Conservation (phyloP, 2,329 filamentous ascomycete genomes). For the Colletotrichum orbiculare region DNA sequence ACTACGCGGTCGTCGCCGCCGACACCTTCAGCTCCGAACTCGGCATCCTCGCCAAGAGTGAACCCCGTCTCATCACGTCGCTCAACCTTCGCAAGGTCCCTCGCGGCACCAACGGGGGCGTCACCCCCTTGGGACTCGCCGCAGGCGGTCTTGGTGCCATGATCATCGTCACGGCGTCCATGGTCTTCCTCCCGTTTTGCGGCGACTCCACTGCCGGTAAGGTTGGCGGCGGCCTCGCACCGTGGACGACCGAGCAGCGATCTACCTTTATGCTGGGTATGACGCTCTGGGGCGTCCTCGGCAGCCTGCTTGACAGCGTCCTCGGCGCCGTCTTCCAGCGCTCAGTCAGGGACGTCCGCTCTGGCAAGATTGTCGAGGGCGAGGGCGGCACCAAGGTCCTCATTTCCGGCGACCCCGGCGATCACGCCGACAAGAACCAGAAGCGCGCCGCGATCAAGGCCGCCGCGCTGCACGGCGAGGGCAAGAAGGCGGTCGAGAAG, state of each 20-base stretch:
- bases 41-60: conserved; percentile 82
- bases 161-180: conserved; percentile 73
- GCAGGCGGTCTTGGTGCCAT: conserved; percentile 81
- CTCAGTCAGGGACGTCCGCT: conserved; percentile 85
- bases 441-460: conserved; percentile 54
- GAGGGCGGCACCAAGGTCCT: conserved; percentile 74
- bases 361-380: conserved; percentile 90
- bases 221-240: conserved; percentile 54
- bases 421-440: conserved; percentile 40
- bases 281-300: conserved; percentile 78
- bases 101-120: conserved; percentile 92
- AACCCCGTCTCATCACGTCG: conserved; percentile 88
- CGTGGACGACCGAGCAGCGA: conserved; percentile 62
- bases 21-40: conserved; percentile 97
- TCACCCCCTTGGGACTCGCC: conserved; percentile 78
- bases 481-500: conserved; percentile 55
- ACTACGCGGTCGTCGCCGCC: conserved; percentile 91
- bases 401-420: conserved; percentile 49
- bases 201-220: conserved; percentile 48
- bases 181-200: conserved; percentile 78
- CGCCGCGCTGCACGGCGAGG: conserved; percentile 55
- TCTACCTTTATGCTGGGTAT: conserved; percentile 65
- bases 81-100: conserved; percentile 81
- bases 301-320: conserved; percentile 87
- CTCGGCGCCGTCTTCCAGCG: conserved; percentile 87